Evolutionary conservation across 805 yeast species (phyloP).

Genomic region (Debaryomyces prosopidis): DNA sequence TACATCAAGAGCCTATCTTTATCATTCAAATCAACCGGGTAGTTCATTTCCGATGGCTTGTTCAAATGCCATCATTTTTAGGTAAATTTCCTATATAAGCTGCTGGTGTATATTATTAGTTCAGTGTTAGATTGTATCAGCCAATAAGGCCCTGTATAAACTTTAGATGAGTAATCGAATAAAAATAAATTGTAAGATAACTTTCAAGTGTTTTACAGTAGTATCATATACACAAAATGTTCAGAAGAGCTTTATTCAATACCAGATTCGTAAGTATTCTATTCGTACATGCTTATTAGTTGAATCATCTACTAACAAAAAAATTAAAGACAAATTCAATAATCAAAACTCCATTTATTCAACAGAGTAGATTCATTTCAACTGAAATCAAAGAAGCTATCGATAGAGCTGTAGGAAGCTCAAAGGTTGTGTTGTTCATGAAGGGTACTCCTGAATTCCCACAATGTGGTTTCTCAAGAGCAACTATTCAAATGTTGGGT

Average conservation of each 20-base stretch:
- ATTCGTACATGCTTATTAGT: neutral
- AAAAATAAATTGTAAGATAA: neutral
- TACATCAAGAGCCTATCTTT: too few relatives aligned
- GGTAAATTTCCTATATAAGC: too few relatives aligned
- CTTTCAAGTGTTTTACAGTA: neutral
- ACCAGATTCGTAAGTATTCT: constrained; percentile 15
- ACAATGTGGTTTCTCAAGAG: constrained; percentile 95
- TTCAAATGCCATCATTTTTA: too few relatives aligned
- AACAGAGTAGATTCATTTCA: constrained; percentile 53
- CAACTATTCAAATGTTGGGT: constrained; percentile 89
- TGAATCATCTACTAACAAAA: neutral
- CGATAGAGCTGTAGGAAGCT: constrained; percentile 78
- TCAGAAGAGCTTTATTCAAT: constrained; percentile 14
- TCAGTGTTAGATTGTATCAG: neutral
- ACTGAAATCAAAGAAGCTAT: constrained; percentile 83
- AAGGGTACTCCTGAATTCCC: constrained; percentile 98
- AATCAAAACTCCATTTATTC: constrained; percentile 1
- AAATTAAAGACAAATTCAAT: constrained; percentile 1
- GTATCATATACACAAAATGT: constrained; percentile 13
- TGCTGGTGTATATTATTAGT: too few relatives aligned
- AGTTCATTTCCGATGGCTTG: too few relatives aligned
- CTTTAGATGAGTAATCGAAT: constrained; percentile 1
- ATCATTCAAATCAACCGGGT: too few relatives aligned
- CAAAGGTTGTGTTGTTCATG: constrained; percentile 97
- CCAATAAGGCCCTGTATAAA: neutral